A percentile compares a stretch with the other conserved stretches of the same genome.
These are phyloP conservation scores for Kandelia obovata DNA, from an alignment of 345 rosid genomes.

Conservation along the genomic window DNA sequence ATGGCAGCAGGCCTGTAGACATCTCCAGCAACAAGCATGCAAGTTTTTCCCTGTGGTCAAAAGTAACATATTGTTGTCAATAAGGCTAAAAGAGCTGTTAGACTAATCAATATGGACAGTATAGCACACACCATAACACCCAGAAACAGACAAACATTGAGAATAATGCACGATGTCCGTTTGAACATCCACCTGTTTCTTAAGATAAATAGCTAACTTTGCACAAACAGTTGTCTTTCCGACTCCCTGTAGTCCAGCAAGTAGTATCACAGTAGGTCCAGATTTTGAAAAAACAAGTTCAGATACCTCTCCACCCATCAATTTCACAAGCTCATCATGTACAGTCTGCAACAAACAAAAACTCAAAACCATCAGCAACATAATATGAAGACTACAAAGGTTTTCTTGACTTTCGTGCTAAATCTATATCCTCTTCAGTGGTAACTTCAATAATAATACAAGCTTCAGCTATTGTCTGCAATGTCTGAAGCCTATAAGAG, in stretches of 20 bases:
- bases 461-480: background rate
- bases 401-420: background rate
- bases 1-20: conserved; percentile 98
- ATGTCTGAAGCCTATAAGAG: background rate
- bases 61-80: conserved; percentile 9
- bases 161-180: background rate
- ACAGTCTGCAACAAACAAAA: conserved; percentile 55
- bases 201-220: conserved; percentile 84
- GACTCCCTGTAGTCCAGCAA: conserved; percentile 98
- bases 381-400: background rate
- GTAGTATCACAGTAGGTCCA: conserved; percentile 74
- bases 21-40: conserved; percentile 98
- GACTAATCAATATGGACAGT: background rate
- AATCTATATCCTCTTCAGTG: background rate
- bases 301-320: conserved; percentile 98
- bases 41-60: conserved; percentile 67
- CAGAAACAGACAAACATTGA: background rate
- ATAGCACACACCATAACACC: background rate
- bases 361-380: background rate
- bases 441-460: background rate
- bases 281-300: conserved; percentile 81
- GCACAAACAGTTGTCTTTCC: conserved; percentile 98
- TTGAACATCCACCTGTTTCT: conserved; percentile 64
- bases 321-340: conserved; percentile 76
- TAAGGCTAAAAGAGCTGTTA: conserved; percentile 14